phyloP scores from a whole-genome alignment of 2,329 filamentous ascomycete genomes.

The Tothia fuscella region DNA sequence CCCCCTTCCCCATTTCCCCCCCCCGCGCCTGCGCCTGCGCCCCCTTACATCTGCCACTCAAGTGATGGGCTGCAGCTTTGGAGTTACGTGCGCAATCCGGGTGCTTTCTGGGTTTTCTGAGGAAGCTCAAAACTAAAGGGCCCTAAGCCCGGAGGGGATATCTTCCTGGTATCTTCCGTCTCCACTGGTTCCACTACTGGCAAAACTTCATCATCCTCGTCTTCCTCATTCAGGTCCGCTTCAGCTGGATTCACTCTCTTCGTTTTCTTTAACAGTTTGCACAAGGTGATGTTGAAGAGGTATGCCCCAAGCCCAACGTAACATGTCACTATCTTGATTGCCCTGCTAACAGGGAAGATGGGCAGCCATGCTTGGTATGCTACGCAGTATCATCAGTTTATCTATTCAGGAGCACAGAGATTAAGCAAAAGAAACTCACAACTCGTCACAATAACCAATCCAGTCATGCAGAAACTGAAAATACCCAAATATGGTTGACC shows the following conservation, averaged over 20 bases:
- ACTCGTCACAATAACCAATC: constrained; percentile 14
- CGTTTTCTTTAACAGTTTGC: constrained; percentile 10
- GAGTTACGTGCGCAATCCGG: too few relatives aligned
- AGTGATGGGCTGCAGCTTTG: too few relatives aligned
- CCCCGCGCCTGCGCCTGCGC: too few relatives aligned
- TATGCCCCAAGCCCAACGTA: constrained; percentile 25
- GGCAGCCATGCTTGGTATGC: too few relatives aligned
- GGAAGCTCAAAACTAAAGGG: too few relatives aligned
- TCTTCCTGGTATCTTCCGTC: too few relatives aligned
- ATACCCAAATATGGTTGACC: constrained; percentile 31
- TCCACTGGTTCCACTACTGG: not conserved
- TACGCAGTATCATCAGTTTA: too few relatives aligned
- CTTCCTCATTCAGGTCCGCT: constrained; percentile 7
- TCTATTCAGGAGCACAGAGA: not conserved
- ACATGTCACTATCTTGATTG: constrained; percentile 7
- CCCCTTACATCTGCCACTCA: too few relatives aligned
- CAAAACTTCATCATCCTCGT: constrained; percentile 1
- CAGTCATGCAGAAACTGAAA: constrained; percentile 21
- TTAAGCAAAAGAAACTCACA: not conserved
- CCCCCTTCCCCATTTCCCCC: too few relatives aligned
- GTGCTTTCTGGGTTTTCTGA: too few relatives aligned
- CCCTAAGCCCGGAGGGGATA: too few relatives aligned
- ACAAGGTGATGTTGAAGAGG: constrained; percentile 3
- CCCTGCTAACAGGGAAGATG: constrained; percentile 9
- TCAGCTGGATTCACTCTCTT: constrained; percentile 3